Conservation (phyloP, 2,329 filamentous ascomycete genomes). For the Whalleya microplaca region DNA sequence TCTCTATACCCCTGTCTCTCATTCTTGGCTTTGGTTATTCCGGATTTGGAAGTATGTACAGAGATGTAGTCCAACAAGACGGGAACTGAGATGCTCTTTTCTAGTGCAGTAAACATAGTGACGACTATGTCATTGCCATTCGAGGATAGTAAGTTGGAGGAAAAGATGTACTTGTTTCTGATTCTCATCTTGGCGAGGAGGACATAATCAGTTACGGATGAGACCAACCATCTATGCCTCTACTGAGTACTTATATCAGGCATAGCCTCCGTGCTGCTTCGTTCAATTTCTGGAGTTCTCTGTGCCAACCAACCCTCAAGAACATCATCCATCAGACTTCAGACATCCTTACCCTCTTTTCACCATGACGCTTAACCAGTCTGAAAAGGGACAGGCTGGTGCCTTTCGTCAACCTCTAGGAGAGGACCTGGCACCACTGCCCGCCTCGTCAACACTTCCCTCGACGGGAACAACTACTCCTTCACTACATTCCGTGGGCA, state of each 20-base stretch:
- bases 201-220: constrained; percentile 7
- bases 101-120: background rate
- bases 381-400: constrained; percentile 24
- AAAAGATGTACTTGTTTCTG: background rate
- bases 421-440: constrained; percentile 19
- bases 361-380: constrained; percentile 23
- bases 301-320: constrained; percentile 23
- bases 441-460: constrained; percentile 19
- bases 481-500: constrained; percentile 21
- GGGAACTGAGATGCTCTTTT: background rate
- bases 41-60: background rate
- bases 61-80: background rate
- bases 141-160: background rate
- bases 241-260: constrained; percentile 23
- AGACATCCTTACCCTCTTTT: constrained; percentile 21
- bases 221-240: constrained; percentile 1
- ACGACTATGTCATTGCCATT: background rate
- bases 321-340: constrained; percentile 12
- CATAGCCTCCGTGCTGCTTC: constrained; percentile 3
- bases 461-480: constrained; percentile 29
- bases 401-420: constrained; percentile 11
- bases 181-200: background rate
- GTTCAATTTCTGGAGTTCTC: constrained; percentile 13
- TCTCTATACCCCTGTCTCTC: no score
- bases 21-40: background rate